Evolutionary conservation across 2,329 filamentous ascomycete genomes (phyloP), one percentile per base, ranked within the genome.

Genomic region (Neobulgaria alba): DNA sequence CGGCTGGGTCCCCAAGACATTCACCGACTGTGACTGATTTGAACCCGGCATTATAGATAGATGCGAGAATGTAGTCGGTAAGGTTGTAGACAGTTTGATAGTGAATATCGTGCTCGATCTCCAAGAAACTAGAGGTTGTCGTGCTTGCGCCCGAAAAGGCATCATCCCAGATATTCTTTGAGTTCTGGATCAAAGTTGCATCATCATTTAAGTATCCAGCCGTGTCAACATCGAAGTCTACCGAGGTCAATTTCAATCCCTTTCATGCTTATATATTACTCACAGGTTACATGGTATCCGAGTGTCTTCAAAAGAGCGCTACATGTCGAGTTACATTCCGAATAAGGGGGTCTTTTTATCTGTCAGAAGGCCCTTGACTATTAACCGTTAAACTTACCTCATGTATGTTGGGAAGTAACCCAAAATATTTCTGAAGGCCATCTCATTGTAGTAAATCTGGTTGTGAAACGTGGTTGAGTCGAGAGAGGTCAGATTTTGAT

Each of bases 351-450:
- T 43, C 60, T 57, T 20, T 10, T 12, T 14, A 15, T 40, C 18
- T 32, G 29, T 31, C 30, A 42, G 29, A 5, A 16, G 15, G 2
- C 3, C 12, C 4, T 15, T 10, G 26, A 33, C 14, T 29, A 34
- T 29, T 39, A 10, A 29, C 10, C 19, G 14, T 3, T 3, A 36
- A 21, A 17, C 23, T 20, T 44, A 46, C 46, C 48, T 51, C 65
- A 73, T 70, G 55, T 75, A 75, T 17, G 71, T 73, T 17, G 72
- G 72, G 49, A 72, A 67, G 49, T 67, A 67, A 37, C 70, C 71
- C n/a, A 75, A 54, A 39, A 75, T 69, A 58, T 73, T 73, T 48
- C 66, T 64, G 32, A 75, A 56, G 26, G 72, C 71, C 65, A 72
- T 72, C 57, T 75, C 71, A 53, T 71, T 70, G 57, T 71, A 70